Conservation (phyloP, 2,329 filamentous ascomycete genomes). For the Exophiala dermatitidis region DNA sequence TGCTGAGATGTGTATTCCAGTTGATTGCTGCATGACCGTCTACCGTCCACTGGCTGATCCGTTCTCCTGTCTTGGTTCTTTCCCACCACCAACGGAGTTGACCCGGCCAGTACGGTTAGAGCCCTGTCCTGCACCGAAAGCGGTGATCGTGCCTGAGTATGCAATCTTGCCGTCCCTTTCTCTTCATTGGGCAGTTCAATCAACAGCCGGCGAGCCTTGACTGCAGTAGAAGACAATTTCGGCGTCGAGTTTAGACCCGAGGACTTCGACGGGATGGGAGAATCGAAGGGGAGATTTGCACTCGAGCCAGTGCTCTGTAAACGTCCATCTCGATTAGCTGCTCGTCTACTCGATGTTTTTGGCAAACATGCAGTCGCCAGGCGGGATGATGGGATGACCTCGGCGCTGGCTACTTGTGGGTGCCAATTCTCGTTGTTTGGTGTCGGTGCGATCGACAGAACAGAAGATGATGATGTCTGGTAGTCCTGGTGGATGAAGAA, state of each 20-base stretch:
- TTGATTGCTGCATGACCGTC: background rate
- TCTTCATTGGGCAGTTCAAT: conserved; percentile 9
- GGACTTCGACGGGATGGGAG: background rate
- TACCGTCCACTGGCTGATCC: background rate
- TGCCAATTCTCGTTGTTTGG: conserved; percentile 17
- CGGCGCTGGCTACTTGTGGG: background rate
- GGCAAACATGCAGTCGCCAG: background rate
- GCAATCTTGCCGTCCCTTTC: background rate
- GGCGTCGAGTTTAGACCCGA: background rate
- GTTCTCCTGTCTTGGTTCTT: background rate
- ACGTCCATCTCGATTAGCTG: background rate
- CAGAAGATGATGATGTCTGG: conserved; percentile 13
- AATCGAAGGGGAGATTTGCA: background rate
- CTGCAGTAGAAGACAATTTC: background rate
- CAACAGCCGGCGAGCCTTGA: conserved; percentile 1
- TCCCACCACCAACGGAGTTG: background rate
- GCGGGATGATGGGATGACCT: background rate
- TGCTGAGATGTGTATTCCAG: too few species aligned
- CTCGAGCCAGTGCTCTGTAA: background rate
- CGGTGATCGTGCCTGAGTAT: background rate
- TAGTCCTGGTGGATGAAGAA: conserved; percentile 13
- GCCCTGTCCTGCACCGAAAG: background rate
- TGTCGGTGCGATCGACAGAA: conserved; percentile 10
- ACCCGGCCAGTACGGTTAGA: background rate
- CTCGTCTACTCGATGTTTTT: background rate